Percentiles rank a stretch among this genome's conserved stretches.
These are phyloP conservation scores for Phytophthora foliorum DNA, from an alignment of 352 stramenopile species.

Conservation along the genomic window DNA sequence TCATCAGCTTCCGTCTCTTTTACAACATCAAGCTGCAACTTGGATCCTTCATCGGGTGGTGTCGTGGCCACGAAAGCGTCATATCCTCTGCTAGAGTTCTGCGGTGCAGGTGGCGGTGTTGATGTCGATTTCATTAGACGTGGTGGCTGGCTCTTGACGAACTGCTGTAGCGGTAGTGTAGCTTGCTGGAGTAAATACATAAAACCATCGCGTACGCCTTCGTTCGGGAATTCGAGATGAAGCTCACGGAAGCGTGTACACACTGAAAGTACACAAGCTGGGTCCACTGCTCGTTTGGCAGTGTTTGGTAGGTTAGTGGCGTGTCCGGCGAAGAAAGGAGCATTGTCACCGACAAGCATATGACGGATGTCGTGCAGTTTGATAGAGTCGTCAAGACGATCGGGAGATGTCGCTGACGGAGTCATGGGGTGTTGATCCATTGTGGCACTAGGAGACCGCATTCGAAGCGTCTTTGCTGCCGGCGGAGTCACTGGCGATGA, in stretches of 20 bases:
- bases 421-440: conserved; percentile 21
- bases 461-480: conserved; percentile 22
- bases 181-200: conserved; percentile 75
- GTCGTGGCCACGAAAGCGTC: conserved; percentile 27
- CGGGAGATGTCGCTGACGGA: conserved; percentile 26
- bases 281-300: conserved; percentile 64
- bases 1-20: conserved; percentile 5
- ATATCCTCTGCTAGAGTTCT: conserved; percentile 5
- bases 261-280: conserved; percentile 67
- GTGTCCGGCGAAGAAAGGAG: conserved; percentile 66
- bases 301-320: conserved; percentile 52
- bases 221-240: conserved; percentile 75
- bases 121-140: conserved; percentile 26
- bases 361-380: conserved; percentile 65
- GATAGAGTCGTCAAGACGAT: conserved; percentile 70
- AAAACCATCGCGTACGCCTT: conserved; percentile 76
- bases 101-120: conserved; percentile 22
- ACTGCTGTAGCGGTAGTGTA: conserved; percentile 57
- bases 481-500: conserved; percentile 40
- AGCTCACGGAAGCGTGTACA: conserved; percentile 71
- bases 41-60: conserved; percentile 21
- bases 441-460: conserved; percentile 17
- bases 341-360: conserved; percentile 56
- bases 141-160: conserved; percentile 14
- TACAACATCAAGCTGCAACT: conserved; percentile 7